Base-by-base conservation (phyloP, 2,329 filamentous ascomycete genomes). In the Paraphoma sp. region DNA sequence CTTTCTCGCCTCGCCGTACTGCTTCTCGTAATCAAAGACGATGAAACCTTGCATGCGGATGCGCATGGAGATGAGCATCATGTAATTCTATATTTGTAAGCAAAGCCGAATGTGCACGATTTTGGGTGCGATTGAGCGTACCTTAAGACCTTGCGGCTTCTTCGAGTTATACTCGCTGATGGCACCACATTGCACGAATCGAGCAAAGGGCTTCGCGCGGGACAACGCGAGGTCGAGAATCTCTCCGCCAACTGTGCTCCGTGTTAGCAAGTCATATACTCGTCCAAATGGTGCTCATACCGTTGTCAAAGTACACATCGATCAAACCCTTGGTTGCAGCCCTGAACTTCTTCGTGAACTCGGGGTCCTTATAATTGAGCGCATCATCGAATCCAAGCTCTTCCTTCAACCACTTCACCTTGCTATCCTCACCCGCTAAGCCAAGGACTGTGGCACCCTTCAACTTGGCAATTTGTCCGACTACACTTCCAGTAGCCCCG, bases 381-480 rank as follows among this genome's bases (percentile, higher is more conserved):
- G 82, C 84, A 36, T 80, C 74, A 68, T 87, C 82, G 28, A 82
- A 83, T 3, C 83, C 83, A 7, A 86, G 71, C 57, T 77, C 74
- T 51, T 82, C 78, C 29, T 84, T 81, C 59, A 93, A 74, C 79
- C 81, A 83, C 30, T 71, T 65, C 56, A 84, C 84, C 69, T 86
- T 86, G 29, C 79, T 81, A 48, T 84, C 82, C 3, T 77, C 78
- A 1, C 83, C 82, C 0, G 83, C 81, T 55, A 86, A 79, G 4
- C 83, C 83, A 18, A 85, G 69, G 3, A 86, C 81, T 55, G 67
- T 78, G 56, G 76, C 80, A 1, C 80, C 90, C 74, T 87, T 86
- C 51, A 92, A 78, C 80, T 91, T 92, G 16, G 89, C 89, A 63
- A 93, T 91, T 77, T 94, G 91, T 0, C 89, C 90, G 0, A 86